Base-by-base conservation (phyloP, 495 filamentous ascomycete genomes). In the Daldinia vernicosa region DNA sequence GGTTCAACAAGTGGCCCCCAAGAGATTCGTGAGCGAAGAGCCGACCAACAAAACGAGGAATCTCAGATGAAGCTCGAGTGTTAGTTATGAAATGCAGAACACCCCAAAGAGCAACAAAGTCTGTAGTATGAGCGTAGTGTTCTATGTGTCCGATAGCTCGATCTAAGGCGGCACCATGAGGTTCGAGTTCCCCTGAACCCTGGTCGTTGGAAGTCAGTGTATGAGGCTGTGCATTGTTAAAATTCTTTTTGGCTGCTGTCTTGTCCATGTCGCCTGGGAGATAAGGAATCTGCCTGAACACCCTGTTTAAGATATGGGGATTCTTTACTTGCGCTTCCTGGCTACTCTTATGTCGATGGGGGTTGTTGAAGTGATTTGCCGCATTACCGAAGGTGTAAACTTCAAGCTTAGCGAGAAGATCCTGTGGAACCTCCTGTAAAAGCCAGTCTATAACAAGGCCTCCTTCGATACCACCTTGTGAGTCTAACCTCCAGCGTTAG, bases 341-440 rank as follows among this genome's bases (percentile, higher is more conserved):
- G 22, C 26, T 52, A 6, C 5, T 52, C 3, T 27, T 8, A 28
- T 52, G 50, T 7, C 50, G 50, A 52, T 52, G 50, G 0, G 50
- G 50, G 14, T 52, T 52, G 4, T 52, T 52, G 26, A 52, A 52
- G 24, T 52, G 50, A 28, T 52, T 52, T 22, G 50, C 50, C 11
- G 50, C 50, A 28, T 52, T 52, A 6, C 50, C 50, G 26, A 52
- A 52, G 9, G 50, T 52, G 50, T 52, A 52, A 52, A 52, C 50
- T n/a, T 52, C 50, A 27, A 52, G 50, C 26, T 52, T 52, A 12
- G 50, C 50, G 5, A 52, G 50, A 26, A 52, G 50, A 52, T 52
- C 50, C 24, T 52, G 50, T 1, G 50, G 50, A 28, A 52, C 50
- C 50, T 52, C 50, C 24, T 52, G 50, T 52, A 52, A 22, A 28